These are phyloP conservation scores for Pythium biforme DNA, from an alignment of 352 stramenopile species.

Conservation along the genomic window DNA sequence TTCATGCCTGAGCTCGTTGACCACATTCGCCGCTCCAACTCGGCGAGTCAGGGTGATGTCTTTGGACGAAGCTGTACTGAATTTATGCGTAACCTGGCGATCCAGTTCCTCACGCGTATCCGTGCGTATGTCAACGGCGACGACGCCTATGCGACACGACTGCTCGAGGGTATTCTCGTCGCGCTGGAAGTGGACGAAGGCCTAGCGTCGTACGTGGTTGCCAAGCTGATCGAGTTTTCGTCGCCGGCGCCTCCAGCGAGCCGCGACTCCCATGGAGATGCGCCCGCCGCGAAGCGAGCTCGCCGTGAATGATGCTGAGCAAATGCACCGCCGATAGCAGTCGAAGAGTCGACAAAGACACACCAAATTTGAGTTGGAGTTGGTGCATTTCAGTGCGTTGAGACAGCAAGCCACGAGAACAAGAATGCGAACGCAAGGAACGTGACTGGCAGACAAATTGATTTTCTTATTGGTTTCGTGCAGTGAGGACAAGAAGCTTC, in stretches of 20 bases:
- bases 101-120: conserved; percentile 26
- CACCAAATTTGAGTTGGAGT: no score
- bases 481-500: no score
- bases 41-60: conserved; percentile 21
- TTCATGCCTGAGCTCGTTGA: conserved; percentile 36
- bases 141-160: not conserved
- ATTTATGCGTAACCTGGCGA: conserved; percentile 31
- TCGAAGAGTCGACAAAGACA: no score
- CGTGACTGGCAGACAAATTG: no score
- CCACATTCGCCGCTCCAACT: conserved; percentile 27
- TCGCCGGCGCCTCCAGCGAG: not conserved
- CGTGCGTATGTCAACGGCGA: conserved; percentile 17
- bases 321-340: no score
- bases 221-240: conserved; percentile 11
- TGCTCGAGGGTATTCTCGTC: conserved; percentile 24
- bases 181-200: conserved; percentile 14
- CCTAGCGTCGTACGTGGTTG: conserved; percentile 15
- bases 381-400: no score
- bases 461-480: no score
- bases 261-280: not conserved
- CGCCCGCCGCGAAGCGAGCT: conserved; percentile 15
- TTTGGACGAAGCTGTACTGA: conserved; percentile 26
- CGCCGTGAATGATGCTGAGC: conserved; percentile 8
- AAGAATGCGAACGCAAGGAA: no score
- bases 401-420: no score